Conservation (phyloP, 768 basidiomycete species). For the Hypholoma fasciculare region DNA sequence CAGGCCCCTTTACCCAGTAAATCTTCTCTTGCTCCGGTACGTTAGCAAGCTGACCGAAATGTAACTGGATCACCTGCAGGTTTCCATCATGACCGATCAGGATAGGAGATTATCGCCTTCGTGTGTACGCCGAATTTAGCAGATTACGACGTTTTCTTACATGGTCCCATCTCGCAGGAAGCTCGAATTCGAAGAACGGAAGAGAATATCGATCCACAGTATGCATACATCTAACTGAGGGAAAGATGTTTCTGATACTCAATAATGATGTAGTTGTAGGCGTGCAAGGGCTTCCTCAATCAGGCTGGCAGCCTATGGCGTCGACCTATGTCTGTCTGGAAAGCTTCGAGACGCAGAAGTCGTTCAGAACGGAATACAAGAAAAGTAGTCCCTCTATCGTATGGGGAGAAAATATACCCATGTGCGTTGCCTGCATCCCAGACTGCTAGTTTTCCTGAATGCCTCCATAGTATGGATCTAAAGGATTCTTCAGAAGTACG, state of each 20-base stretch:
- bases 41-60: neutral
- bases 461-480: slow-evolving; percentile 12
- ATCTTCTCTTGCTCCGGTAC: neutral
- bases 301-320: slow-evolving; percentile 17
- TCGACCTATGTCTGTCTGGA: slow-evolving; percentile 18
- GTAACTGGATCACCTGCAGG: neutral
- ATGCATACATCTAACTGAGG: neutral
- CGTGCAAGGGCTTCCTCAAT: slow-evolving; percentile 15
- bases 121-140: neutral
- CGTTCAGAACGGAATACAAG: slow-evolving; percentile 14
- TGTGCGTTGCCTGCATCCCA: slow-evolving; percentile 5
- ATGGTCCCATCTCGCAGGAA: slow-evolving; percentile 1
- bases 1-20: too few relatives aligned
- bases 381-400: slow-evolving; percentile 10
- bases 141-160: neutral
- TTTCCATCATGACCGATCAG: neutral
- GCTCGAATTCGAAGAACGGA: slow-evolving; percentile 18
- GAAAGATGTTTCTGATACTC: neutral
- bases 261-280: slow-evolving; percentile 10
- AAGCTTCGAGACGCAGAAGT: slow-evolving; percentile 16
- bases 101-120: neutral
- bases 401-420: slow-evolving; percentile 22
- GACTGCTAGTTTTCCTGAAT: neutral
- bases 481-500: slow-evolving; percentile 15
- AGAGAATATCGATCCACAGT: slow-evolving; percentile 21